Conservation (phyloP, 805 yeast genomes). For the Candida piceae region DNA sequence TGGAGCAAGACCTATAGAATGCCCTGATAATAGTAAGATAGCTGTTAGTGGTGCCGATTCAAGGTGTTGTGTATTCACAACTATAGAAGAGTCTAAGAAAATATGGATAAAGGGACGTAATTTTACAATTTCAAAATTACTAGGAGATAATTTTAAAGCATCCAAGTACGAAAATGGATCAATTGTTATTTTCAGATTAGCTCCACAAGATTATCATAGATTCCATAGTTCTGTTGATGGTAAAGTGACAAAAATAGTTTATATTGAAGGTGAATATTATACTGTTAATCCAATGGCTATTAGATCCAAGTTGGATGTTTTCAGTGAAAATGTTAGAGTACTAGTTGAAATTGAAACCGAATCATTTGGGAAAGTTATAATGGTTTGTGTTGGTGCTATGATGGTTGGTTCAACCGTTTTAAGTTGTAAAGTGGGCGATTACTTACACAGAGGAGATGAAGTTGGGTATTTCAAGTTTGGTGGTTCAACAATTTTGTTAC, state of each 20-base stretch:
- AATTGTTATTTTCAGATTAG: constrained; percentile 77
- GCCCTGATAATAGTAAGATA: constrained; percentile 40
- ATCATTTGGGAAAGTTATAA: constrained; percentile 71
- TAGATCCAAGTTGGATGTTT: constrained; percentile 81
- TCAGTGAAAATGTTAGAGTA: constrained; percentile 83
- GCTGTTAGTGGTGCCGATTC: constrained; percentile 84
- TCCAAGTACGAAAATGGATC: constrained; percentile 47
- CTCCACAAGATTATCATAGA: constrained; percentile 96
- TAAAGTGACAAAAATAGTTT: constrained; percentile 53
- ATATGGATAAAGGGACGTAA: constrained; percentile 88
- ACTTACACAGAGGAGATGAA: constrained; percentile 68
- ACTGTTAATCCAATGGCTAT: constrained; percentile 98
- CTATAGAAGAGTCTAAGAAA: constrained; percentile 55
- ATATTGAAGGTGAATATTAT: constrained; percentile 85
- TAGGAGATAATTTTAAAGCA: constrained; percentile 31
- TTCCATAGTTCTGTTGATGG: constrained; percentile 90
- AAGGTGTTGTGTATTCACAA: constrained; percentile 65
- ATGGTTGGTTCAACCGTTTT: constrained; percentile 92
- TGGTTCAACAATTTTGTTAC: constrained; percentile 76
- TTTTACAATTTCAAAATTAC: constrained; percentile 60
- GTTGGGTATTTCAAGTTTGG: constrained; percentile 95
- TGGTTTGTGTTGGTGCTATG: constrained; percentile 94
- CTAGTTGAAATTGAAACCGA: constrained; percentile 71
- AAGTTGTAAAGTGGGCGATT: constrained; percentile 57
- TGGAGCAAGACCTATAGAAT: constrained; percentile 67